phyloP scores from a whole-genome alignment of 768 basidiomycete species.

The Leccinum ochraceum region DNA sequence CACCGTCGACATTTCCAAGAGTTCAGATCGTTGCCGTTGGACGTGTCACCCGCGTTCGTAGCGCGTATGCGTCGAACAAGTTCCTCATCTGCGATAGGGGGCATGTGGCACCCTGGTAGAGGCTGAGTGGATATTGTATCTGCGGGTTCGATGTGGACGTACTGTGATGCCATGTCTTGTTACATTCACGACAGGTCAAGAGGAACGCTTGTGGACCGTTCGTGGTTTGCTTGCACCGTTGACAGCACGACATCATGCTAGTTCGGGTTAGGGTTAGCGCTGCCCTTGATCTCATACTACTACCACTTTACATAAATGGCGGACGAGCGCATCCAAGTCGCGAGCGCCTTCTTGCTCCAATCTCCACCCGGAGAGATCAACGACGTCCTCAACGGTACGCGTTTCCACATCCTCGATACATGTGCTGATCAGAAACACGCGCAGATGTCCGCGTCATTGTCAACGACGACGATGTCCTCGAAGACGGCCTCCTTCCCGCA shows the following conservation, averaged over 20 bases:
- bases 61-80: constrained; percentile 29
- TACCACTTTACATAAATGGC: constrained; percentile 24
- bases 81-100: constrained; percentile 28
- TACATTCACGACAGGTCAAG: constrained; percentile 35
- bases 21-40: constrained; percentile 17
- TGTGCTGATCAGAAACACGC: constrained; percentile 2
- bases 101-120: constrained; percentile 34
- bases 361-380: constrained; percentile 96
- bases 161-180: constrained; percentile 38
- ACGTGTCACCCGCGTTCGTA: constrained; percentile 24
- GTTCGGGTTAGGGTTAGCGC: constrained; percentile 29
- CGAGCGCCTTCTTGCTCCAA: constrained; percentile 80
- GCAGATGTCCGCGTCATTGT: constrained; percentile 91
- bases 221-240: constrained; percentile 28
- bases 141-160: constrained; percentile 5
- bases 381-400: constrained; percentile 86
- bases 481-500: constrained; percentile 74
- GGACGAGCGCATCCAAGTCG: constrained; percentile 66
- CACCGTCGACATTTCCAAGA: constrained; percentile 35
- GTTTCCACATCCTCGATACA: background rate
- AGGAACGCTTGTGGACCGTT: constrained; percentile 34
- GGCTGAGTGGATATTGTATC: background rate
- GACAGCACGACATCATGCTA: constrained; percentile 13
- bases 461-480: constrained; percentile 80
- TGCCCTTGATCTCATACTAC: background rate